Base-by-base conservation (phyloP, 345 rosid species). In the Kernera saxatilis region DNA sequence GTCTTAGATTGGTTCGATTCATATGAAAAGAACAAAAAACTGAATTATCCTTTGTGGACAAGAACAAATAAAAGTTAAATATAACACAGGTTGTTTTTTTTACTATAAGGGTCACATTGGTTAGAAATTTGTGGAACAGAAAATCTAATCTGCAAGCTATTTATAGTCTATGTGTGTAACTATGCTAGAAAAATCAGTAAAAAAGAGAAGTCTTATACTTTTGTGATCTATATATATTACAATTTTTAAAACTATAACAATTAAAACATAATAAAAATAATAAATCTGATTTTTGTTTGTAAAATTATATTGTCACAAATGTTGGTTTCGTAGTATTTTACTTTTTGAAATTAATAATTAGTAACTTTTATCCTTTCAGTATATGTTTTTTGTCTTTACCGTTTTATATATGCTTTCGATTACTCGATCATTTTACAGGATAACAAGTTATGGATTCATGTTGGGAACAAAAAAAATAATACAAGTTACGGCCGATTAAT, bases 71-170 rank as follows among this genome's bases (percentile, higher is more conserved):
- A 73, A 35, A 53, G 35, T 48, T 39, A 37, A 30, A 25, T 32
- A 43, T 52, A 60, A 44, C 53, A 12, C 56, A 41, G 55, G 41
- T 68, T 68, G 69, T 33, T 75, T 54, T 53, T 37, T 45, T 75
- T 45, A 53, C 74, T 69, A 62, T 53, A 54, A 43, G 35, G 17
- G 74, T 54, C 39, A 62, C 70, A 52, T 43, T 61, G 11, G 74
- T 61, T 75, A 68, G 64, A 61, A 68, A 68, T 8, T 33, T 61
- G 12, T 59, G 74, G 70, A 75, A 53, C 74, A 43, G 58, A 68
- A 33, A 60, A 68, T 75, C 64, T 35, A 51, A 30, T 41, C 8
- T 40, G 25, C 3, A 17, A 36, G 19, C 64, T 61, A 75, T 75
- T 61, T 75, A 17, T 69, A 75, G 74, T 65, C 29, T 32, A 11